A percentile compares a stretch with the other conserved stretches of the same genome.
phyloP scores from a whole-genome alignment of 2,329 filamentous ascomycete genomes.

The Cytospora piceae region DNA sequence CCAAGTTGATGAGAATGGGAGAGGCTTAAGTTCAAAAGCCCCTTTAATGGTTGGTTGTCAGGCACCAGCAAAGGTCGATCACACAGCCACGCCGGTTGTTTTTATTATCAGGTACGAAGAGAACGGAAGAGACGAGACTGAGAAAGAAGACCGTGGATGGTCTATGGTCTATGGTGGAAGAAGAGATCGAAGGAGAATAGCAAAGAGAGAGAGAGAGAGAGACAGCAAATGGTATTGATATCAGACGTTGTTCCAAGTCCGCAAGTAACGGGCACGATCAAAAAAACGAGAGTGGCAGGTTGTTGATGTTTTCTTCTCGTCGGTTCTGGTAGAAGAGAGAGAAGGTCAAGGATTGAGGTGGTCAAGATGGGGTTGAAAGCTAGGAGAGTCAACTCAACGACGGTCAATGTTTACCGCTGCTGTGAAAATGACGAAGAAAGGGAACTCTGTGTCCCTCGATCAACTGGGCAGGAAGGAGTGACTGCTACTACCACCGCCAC shows the following conservation, averaged over 20 bases:
- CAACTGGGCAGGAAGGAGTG: constrained; percentile 1
- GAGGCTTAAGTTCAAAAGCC: not conserved
- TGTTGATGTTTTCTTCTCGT: constrained; percentile 25
- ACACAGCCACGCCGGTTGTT: not conserved
- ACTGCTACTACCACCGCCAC: not conserved
- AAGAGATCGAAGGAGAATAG: not conserved
- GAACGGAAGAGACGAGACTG: not conserved
- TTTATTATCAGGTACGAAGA: not conserved
- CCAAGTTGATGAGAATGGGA: not conserved
- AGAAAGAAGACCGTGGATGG: not conserved
- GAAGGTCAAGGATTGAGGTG: constrained; percentile 3
- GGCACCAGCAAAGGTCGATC: not conserved
- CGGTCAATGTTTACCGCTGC: not conserved
- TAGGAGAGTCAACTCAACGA: not conserved
- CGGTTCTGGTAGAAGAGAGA: constrained; percentile 1
- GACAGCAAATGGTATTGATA: constrained; percentile 29
- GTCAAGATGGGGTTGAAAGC: constrained; percentile 1
- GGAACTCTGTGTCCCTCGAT: not conserved
- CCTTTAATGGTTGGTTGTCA: not conserved
- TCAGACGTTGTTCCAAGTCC: constrained; percentile 17
- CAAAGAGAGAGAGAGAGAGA: constrained; percentile 21
- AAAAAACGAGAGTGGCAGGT: constrained; percentile 30
- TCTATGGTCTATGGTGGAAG: not conserved
- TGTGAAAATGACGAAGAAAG: not conserved
- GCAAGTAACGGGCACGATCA: constrained; percentile 23